A percentile compares a stretch with the other conserved stretches of the same genome.
These are phyloP conservation scores for Dimargaris cristalligena DNA, from an alignment of 192 early-diverging fungal genomes.

Conservation along the genomic window DNA sequence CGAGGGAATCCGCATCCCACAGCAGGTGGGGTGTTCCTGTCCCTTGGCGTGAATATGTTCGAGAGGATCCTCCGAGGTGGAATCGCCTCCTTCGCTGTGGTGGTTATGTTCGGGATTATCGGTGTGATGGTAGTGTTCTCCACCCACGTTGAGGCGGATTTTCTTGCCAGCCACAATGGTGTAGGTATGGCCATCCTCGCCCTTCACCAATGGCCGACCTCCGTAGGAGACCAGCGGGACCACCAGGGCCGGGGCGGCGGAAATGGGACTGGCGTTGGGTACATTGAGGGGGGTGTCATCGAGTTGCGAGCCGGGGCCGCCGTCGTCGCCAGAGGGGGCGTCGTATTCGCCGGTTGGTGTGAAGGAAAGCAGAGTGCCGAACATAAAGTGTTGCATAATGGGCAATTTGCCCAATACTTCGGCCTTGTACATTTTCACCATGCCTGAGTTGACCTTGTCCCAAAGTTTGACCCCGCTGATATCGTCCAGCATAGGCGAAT, in stretches of 20 bases:
- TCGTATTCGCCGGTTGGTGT: slow-evolving; percentile 2
- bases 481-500: slow-evolving; percentile 89
- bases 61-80: slow-evolving; percentile 14
- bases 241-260: neutral
- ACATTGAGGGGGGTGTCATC: neutral
- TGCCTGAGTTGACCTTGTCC: slow-evolving; percentile 79
- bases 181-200: slow-evolving; percentile 3
- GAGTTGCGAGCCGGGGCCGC: slow-evolving; percentile 14
- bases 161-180: neutral
- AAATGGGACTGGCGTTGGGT: slow-evolving; percentile 3
- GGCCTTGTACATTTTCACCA: slow-evolving; percentile 87
- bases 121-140: neutral
- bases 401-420: slow-evolving; percentile 87
- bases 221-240: neutral
- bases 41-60: slow-evolving; percentile 27
- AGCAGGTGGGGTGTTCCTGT: slow-evolving; percentile 33
- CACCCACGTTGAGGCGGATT: neutral
- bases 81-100: neutral
- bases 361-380: slow-evolving; percentile 70
- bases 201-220: neutral
- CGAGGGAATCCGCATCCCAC: slow-evolving; percentile 34
- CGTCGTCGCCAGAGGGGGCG: slow-evolving; percentile 3
- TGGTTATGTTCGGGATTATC: neutral
- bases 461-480: slow-evolving; percentile 76
- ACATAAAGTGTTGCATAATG: slow-evolving; percentile 91